Base-by-base conservation (phyloP, 768 basidiomycete species). In the Podaxis mareebaensis region DNA sequence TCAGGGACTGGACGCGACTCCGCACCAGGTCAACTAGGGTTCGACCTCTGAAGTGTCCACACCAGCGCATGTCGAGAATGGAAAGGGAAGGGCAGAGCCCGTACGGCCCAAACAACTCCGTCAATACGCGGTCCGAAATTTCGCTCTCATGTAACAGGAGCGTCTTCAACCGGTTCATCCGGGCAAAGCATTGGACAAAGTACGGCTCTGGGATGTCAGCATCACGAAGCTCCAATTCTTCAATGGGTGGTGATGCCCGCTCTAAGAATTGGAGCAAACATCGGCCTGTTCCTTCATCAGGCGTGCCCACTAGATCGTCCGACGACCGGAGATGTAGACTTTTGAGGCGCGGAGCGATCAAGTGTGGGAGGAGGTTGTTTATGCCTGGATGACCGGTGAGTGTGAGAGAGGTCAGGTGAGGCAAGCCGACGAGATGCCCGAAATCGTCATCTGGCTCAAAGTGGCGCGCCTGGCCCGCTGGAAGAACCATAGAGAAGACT, bases 121-220 rank as follows among this genome's bases (percentile, higher is more conserved):
- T 64, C 10, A 87, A 62, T 22, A 79, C 76, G 17, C 72, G 70
- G 67, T 86, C 82, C 33, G 82, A 72, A 63, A 89, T 81, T 51
- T 86, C 85, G 62, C 82, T 83, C 66, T 85, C 84, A 68, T 87
- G 86, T 42, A 88, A 73, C 58, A 80, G 79, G 17, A 88, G 74
- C 58, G 82, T 79, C 65, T 78, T 75, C 48, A 88, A 40, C 24
- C 26, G 53, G 30, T 28, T 48, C 51, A 56, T 46, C 4, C 53
- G 53, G 11, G 40, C 54, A 26, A 74, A 65, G 57, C 67, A 72
- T 17, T 60, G 61, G n/a, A 60, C 55, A 42, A 74, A 70, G 39
- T 70, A 67, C 13, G 56, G n/a, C n/a, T 65, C 52, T 20, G 71
- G 67, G 15, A 74, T 66, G 54, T 72, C 68, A 28, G 73, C 65